Base-by-base conservation (phyloP, 192 early-diverging fungal species). In the Bifiguratus adelaidae region DNA sequence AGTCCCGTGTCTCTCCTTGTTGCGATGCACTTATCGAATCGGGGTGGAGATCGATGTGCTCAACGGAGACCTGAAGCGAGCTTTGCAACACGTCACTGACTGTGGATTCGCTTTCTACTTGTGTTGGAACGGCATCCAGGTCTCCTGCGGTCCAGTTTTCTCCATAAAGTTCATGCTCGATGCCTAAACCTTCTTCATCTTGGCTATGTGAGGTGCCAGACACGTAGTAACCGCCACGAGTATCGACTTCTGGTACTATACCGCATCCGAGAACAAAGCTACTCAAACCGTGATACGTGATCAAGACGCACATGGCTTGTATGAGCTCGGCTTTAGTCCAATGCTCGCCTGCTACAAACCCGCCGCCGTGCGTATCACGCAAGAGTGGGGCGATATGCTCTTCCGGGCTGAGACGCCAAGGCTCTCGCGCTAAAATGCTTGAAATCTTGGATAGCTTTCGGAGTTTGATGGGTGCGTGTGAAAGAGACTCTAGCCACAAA, bases 221-320 rank as follows among this genome's bases (percentile, higher is more conserved):
- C 27, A 58, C 38, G 35, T 18, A 28, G 37, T 55, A 70, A 2
- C 76, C 76, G 12, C 76, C 73, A 8, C 55, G 52, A 59, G 64
- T 73, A 43, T 78, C 76, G 7, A 70, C 57, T 33, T 78, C 76
- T 0, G 76, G 76, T 0, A 73, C 58, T 16, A 78, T 70, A 3
- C 76, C 76, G 23, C 67, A 75, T 7, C 70, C 59, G 2, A 75
- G 51, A 4, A 69, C 71, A 61, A 73, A 66, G 21, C 67, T 66
- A 20, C 69, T 66, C 32, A 75, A 63, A 24, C 73, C 63, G 50
- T 76, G 63, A 44, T 68, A 60, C 0, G 73, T 73, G 26, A 64
- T 49, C 0, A 73, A 24, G 2, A 75, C 59, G 23, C 69, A 42
- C 30, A 76, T 71, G 20, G 63, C 70, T 29, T 78, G 73, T 16